These are phyloP conservation scores for Aspergillus puulaauensis DNA, from an alignment of 2,329 filamentous ascomycete species.

Conservation along the genomic window DNA sequence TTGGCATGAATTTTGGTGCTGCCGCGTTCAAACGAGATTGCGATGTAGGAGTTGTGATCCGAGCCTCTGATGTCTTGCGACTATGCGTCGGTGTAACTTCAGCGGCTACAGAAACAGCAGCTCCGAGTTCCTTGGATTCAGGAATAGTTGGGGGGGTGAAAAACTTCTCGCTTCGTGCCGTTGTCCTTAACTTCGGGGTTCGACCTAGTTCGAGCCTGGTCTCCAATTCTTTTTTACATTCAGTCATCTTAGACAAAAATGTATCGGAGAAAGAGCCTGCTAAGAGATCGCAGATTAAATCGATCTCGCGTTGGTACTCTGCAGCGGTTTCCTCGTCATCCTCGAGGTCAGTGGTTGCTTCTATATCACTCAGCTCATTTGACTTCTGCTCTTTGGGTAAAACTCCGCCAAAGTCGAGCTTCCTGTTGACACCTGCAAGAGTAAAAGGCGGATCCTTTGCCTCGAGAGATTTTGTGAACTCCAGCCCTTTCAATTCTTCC, in stretches of 20 bases:
- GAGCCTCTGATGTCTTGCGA: neutral
- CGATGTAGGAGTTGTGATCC: neutral
- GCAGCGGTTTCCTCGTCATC: neutral
- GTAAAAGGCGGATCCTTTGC: neutral
- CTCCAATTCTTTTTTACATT: slow-evolving; percentile 18
- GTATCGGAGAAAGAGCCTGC: slow-evolving; percentile 9
- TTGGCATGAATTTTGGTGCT: slow-evolving; percentile 6
- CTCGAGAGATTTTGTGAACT: slow-evolving; percentile 14
- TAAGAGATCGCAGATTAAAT: slow-evolving; percentile 22
- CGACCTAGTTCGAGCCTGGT: slow-evolving; percentile 7
- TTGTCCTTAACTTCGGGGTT: neutral
- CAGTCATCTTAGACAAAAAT: slow-evolving; percentile 12
- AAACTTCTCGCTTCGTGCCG: neutral
- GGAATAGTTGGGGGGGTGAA: neutral
- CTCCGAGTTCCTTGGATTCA: neutral
- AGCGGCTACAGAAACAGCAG: neutral
- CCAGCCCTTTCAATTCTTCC: slow-evolving; percentile 22
- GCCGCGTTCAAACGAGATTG: slow-evolving; percentile 3
- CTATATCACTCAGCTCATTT: neutral
- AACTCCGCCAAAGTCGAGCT: neutral
- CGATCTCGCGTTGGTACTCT: slow-evolving; percentile 17
- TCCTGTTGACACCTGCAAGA: slow-evolving; percentile 1
- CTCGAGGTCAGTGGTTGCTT: neutral
- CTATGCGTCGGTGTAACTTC: neutral
- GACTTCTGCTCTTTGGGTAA: neutral